Evolutionary conservation across 331 rosid genomes (phyloP).

Genomic region (Malus hybrid): DNA sequence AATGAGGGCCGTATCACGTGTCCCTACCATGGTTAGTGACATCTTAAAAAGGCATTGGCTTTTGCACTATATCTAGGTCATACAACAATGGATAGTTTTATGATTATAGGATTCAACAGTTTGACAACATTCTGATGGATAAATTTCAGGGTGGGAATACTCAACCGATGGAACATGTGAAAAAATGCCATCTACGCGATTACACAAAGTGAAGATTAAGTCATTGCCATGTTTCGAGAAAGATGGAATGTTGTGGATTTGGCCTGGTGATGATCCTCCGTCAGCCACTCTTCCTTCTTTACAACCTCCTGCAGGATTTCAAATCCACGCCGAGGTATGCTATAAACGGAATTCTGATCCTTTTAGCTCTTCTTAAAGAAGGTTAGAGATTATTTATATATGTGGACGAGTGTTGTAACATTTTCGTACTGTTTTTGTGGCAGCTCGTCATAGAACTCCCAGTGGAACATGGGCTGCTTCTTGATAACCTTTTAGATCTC

Average conservation of each 20-base stretch:
- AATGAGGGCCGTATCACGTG: conserved; percentile 88
- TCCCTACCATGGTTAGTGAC: conserved; percentile 85
- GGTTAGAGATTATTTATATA: neutral
- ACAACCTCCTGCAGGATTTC: conserved; percentile 84
- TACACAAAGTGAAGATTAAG: conserved; percentile 58
- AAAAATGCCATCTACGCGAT: conserved; percentile 90
- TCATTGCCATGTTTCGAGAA: conserved; percentile 84
- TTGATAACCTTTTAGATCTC: conserved; percentile 96
- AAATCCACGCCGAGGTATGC: conserved; percentile 86
- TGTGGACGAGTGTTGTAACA: neutral
- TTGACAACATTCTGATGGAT: conserved; percentile 11
- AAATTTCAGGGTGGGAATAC: conserved; percentile 89
- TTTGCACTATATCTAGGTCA: neutral
- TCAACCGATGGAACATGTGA: conserved; percentile 88
- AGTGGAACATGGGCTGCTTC: conserved; percentile 87
- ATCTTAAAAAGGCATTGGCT: neutral
- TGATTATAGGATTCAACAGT: neutral
- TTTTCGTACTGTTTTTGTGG: neutral
- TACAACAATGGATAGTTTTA: neutral
- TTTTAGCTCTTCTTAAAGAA: neutral
- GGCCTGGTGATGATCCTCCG: conserved; percentile 96
- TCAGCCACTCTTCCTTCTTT: conserved; percentile 59
- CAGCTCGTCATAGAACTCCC: conserved; percentile 98
- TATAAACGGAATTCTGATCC: neutral
- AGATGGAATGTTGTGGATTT: conserved; percentile 97